These are phyloP conservation scores for Ceratobasidium sp. DNA, from an alignment of 1,284 basidiomycete genomes.

Conservation along the genomic window DNA sequence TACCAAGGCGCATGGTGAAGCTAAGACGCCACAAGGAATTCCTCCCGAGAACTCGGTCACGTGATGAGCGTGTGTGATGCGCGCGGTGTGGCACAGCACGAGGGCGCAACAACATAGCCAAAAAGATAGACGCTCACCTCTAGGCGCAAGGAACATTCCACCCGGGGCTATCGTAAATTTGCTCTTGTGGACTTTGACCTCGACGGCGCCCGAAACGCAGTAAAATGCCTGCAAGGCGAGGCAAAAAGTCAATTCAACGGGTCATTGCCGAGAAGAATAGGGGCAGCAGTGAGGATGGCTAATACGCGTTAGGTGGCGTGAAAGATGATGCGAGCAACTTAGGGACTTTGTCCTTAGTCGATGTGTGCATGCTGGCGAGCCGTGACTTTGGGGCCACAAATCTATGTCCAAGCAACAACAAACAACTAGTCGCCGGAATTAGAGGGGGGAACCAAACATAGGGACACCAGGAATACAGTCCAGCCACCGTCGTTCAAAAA, in stretches of 20 bases:
- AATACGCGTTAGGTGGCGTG: not conserved
- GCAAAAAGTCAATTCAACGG: not conserved
- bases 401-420: too few relatives aligned
- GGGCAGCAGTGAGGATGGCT: not conserved
- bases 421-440: too few relatives aligned
- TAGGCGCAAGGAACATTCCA: constrained; percentile 90
- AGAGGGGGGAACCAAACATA: too few relatives aligned
- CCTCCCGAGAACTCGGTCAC: not conserved
- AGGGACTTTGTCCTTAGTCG: not conserved
- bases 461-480: too few relatives aligned
- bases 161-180: constrained; percentile 82
- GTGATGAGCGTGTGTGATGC: not conserved
- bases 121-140: constrained; percentile 66
- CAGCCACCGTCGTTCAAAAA: too few relatives aligned
- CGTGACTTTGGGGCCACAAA: too few relatives aligned
- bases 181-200: constrained; percentile 83
- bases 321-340: not conserved
- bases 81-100: not conserved
- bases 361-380: too few relatives aligned
- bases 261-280: not conserved
- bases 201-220: constrained; percentile 87
- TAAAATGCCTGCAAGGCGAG: constrained; percentile 78
- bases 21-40: not conserved
- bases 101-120: not conserved
- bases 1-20: not conserved